Evolutionary conservation across 345 rosid species (phyloP).

Genomic region (Camelina hispida): DNA sequence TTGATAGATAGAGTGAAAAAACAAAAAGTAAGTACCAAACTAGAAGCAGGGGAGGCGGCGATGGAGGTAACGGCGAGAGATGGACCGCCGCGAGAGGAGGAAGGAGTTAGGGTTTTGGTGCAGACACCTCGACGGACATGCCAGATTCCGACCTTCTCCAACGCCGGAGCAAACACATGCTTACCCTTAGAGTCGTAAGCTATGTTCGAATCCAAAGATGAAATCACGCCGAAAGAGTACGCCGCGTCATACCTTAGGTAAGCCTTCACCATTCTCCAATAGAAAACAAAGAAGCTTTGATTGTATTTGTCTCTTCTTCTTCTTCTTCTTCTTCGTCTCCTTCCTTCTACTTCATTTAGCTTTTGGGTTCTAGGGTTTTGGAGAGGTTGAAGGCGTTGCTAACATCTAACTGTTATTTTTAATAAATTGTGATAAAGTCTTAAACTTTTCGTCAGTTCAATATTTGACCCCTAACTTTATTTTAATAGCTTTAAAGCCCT

Average conservation of each 20-base stretch:
- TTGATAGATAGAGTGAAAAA: background rate
- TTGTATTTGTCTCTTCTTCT: background rate
- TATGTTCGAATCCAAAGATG: slow-evolving; percentile 67
- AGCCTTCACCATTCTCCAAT: slow-evolving; percentile 65
- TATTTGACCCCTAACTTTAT: background rate
- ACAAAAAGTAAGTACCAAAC: slow-evolving; percentile 53
- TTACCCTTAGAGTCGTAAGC: slow-evolving; percentile 68
- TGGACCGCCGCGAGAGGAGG: slow-evolving; percentile 60
- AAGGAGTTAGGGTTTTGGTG: slow-evolving; percentile 64
- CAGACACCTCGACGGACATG: slow-evolving; percentile 91
- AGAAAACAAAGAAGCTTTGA: background rate
- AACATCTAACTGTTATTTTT: background rate
- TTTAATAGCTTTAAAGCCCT: background rate
- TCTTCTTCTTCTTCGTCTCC: slow-evolving; percentile 5
- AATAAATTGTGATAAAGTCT: background rate
- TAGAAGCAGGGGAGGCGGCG: slow-evolving; percentile 60
- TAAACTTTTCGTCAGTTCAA: background rate
- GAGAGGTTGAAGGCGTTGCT: slow-evolving; percentile 13
- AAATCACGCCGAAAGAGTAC: slow-evolving; percentile 67
- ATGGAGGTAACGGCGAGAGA: slow-evolving; percentile 64
- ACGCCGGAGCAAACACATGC: slow-evolving; percentile 78
- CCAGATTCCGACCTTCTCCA: slow-evolving; percentile 89
- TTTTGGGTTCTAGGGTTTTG: slow-evolving; percentile 26
- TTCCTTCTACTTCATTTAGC: background rate
- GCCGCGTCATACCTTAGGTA: slow-evolving; percentile 75